These are phyloP conservation scores for Fraxinus ornus DNA, from an alignment of 305 asterid species.

Conservation along the genomic window DNA sequence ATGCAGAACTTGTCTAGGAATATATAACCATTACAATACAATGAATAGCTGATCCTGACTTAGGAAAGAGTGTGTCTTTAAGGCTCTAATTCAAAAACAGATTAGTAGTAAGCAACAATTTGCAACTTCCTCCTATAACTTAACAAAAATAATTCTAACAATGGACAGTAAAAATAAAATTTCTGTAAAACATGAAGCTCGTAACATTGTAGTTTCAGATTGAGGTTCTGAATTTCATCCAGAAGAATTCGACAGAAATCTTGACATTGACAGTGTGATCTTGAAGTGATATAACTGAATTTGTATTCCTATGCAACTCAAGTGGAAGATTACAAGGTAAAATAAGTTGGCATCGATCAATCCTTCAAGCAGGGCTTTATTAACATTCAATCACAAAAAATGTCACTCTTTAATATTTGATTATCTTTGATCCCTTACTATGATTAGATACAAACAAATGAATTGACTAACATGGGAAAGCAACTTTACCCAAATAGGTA, in stretches of 20 bases:
- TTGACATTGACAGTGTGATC: not conserved
- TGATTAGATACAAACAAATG: constrained; percentile 4
- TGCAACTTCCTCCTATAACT: not conserved
- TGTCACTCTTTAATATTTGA: not conserved
- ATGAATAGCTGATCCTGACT: not conserved
- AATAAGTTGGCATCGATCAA: not conserved
- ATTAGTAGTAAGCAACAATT: not conserved
- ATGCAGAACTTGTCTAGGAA: not conserved
- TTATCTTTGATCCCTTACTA: not conserved
- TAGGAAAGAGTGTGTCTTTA: not conserved
- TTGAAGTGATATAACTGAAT: not conserved
- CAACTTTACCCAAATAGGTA: not conserved
- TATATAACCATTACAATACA: not conserved
- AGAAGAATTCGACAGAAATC: not conserved
- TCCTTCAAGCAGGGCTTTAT: not conserved
- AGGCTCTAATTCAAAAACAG: not conserved
- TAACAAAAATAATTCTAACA: not conserved
- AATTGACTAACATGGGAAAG: not conserved
- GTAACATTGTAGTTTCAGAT: not conserved
- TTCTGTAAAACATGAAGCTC: not conserved
- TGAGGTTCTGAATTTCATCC: not conserved
- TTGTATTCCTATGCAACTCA: not conserved
- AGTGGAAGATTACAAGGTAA: not conserved
- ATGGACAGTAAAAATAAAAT: not conserved
- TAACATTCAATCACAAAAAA: not conserved